Percentiles rank a stretch among this genome's conserved stretches.
phyloP scores from a whole-genome alignment of 2,329 filamentous ascomycete genomes.

The Sporothrix brasiliensis region DNA sequence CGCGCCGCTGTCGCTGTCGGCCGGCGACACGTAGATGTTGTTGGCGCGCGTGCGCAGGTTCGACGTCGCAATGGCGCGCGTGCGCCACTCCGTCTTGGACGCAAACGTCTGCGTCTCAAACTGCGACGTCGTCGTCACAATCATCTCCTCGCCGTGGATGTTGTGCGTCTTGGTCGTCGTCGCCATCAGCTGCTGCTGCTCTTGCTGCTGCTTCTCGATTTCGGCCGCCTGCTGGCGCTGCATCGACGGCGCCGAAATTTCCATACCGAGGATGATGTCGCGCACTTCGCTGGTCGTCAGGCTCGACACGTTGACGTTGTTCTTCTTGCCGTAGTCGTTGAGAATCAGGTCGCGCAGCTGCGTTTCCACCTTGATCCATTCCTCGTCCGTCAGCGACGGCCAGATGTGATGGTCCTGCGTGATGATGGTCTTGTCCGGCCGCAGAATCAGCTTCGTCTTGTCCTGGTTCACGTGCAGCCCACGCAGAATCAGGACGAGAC shows the following conservation, averaged over 20 bases:
- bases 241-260: conserved; percentile 96
- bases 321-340: conserved; percentile 99
- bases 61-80: conserved; percentile 91
- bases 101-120: conserved; percentile 98
- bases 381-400: conserved; percentile 90
- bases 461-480: conserved; percentile 97
- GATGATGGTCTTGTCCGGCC: conserved; percentile 96
- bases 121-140: conserved; percentile 96
- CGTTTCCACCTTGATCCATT: conserved; percentile 99
- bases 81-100: conserved; percentile 98
- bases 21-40: conserved; percentile 98
- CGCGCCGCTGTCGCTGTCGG: conserved; percentile 87
- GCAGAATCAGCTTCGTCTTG: conserved; percentile 93
- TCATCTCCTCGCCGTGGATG: conserved; percentile 93
- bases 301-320: conserved; percentile 98
- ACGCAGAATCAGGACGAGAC: conserved; percentile 88
- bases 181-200: conserved; percentile 93
- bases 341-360: conserved; percentile 92
- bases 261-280: conserved; percentile 99
- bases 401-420: conserved; percentile 99
- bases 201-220: conserved; percentile 98
- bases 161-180: conserved; percentile 99
- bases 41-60: conserved; percentile 92
- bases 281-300: conserved; percentile 95
- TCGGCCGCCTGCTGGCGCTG: conserved; percentile 97